Evolutionary conservation across 352 stramenopile species (phyloP), one percentile per base, ranked within the genome.

Genomic region (Phytopythium litorale): DNA sequence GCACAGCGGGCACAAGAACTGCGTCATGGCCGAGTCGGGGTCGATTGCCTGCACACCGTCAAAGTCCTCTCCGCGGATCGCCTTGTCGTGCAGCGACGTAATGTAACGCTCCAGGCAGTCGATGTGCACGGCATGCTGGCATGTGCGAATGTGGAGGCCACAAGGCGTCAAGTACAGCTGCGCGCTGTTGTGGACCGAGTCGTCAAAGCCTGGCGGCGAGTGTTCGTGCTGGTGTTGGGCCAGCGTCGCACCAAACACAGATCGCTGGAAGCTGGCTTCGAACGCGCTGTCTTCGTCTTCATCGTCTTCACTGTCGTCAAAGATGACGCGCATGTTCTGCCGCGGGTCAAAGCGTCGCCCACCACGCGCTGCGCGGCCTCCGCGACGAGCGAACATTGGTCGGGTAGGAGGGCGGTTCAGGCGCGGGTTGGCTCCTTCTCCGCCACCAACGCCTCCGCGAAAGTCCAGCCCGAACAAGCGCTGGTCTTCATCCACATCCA

Each of bases 1-100:
- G 70, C 92, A 98, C 53, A 98, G 60, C 11, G 92, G 92, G 59
- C 92, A 98, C 50, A 98, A 63, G 30, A 97, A 98, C 65, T 98
- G 87, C 7, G 82, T 96, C 87, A 96, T 96, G 12, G 82, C 78
- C 43, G 87, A 92, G 63, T 96, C 87, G 11, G 83, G 83, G 65
- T 96, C 87, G 43, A 96, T 94, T 6, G 87, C 87, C 67, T 96
- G 87, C 59, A 92, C 84, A 12, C 87, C 87, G 63, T 96, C 87
- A 67, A 94, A 96, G 46, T 96, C 87, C 65, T 96, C 87, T 33
- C 87, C 87, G 46, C 85, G 87, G 62, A 92, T 92, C 4, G 87
- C 87, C 56, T 96, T 96, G 46, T 96, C 81, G 62, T 96, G 85
- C 33, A 96, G 65, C 7, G 85, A 94, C 18, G 72, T 83, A 51